Evolutionary conservation across 2,329 filamentous ascomycete species (phyloP).

Genomic region (Fusarium nurragi): DNA sequence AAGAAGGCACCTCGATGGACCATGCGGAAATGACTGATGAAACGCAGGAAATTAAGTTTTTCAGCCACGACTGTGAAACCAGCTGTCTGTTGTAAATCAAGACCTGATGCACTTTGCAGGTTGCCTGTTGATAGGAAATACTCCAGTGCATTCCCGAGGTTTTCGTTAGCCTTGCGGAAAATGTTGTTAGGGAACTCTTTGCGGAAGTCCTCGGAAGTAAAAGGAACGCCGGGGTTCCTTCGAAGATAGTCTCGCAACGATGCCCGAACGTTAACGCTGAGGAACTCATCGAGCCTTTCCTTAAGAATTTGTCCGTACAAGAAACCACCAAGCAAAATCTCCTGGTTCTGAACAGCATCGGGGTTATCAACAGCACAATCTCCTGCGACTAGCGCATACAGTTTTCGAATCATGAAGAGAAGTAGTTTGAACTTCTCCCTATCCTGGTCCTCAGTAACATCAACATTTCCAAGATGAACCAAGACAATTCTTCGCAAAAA

Average conservation of each 20-base stretch:
- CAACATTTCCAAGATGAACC: constrained; percentile 86
- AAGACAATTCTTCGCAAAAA: constrained; percentile 91
- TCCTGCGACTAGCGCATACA: constrained; percentile 91
- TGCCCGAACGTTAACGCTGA: constrained; percentile 64
- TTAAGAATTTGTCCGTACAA: constrained; percentile 96
- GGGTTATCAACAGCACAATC: constrained; percentile 96
- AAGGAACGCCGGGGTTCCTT: constrained; percentile 70
- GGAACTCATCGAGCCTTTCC: constrained; percentile 90
- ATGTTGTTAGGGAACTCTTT: constrained; percentile 83
- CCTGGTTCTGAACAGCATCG: constrained; percentile 95
- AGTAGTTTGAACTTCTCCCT: constrained; percentile 93
- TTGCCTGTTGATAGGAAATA: constrained; percentile 98
- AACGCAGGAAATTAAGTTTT: constrained; percentile 98
- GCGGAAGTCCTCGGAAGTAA: constrained; percentile 79
- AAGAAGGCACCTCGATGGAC: constrained; percentile 99
- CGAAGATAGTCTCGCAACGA: constrained; percentile 67
- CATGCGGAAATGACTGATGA: constrained; percentile 99
- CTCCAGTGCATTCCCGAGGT: constrained; percentile 85
- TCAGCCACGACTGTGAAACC: constrained; percentile 97
- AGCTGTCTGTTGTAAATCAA: constrained; percentile 93
- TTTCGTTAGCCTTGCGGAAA: constrained; percentile 84
- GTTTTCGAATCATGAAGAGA: constrained; percentile 94
- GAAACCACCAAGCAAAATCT: constrained; percentile 91
- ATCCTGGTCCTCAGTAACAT: constrained; percentile 86
- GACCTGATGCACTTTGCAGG: constrained; percentile 85